These are phyloP conservation scores for Ocimum tenuiflorum DNA, from an alignment of 257 asterid genomes.

Conservation along the genomic window DNA sequence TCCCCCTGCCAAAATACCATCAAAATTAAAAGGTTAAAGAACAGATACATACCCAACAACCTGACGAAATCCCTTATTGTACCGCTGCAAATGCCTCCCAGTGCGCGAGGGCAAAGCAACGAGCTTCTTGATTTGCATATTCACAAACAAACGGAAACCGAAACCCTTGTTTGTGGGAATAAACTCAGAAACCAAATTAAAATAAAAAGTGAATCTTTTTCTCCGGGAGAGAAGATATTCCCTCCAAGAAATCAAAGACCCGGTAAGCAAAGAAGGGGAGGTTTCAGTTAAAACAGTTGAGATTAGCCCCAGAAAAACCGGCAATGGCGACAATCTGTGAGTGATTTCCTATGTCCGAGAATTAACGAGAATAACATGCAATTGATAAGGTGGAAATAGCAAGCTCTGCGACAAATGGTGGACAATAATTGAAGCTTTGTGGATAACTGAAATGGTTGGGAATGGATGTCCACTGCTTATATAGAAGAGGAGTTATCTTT, in stretches of 20 bases:
- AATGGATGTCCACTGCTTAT: constrained; percentile 20
- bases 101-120: constrained; percentile 48
- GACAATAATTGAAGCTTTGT: constrained; percentile 21
- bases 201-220: not conserved
- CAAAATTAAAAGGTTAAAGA: too few species aligned
- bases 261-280: not conserved
- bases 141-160: not conserved
- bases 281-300: constrained; percentile 13
- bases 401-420: constrained; percentile 10
- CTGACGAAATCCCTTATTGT: constrained; percentile 38
- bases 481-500: constrained; percentile 14
- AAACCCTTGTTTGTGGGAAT: not conserved
- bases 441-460: constrained; percentile 22
- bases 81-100: constrained; percentile 69
- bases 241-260: too few species aligned
- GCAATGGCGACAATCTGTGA: constrained; percentile 17
- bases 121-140: constrained; percentile 54
- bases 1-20: too few species aligned
- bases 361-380: not conserved
- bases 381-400: not conserved
- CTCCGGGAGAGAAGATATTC: not conserved
- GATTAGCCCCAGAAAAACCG: constrained; percentile 20
- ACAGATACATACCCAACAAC: not conserved
- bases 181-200: not conserved
- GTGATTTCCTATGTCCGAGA: constrained; percentile 5